Evolutionary conservation across 139 green algal genomes (phyloP).

Genomic region (Tetraselmis striata): DNA sequence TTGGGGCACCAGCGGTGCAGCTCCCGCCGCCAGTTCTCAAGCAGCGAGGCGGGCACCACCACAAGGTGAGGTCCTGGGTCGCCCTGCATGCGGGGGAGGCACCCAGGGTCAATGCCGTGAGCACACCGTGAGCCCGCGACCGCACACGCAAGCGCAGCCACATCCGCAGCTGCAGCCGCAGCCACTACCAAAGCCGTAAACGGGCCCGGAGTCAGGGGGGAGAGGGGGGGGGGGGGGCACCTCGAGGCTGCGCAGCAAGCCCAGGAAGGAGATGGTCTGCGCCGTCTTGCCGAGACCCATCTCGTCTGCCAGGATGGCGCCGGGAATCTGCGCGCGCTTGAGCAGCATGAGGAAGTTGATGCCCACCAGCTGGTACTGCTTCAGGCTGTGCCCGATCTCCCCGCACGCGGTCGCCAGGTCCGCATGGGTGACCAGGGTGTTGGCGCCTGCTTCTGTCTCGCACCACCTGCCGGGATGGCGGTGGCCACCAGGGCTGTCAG

Average conservation of each 20-base stretch:
- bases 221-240: too few species aligned
- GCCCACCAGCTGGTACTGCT: slow-evolving; percentile 88
- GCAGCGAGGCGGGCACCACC: slow-evolving; percentile 62
- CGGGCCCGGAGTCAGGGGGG: too few species aligned
- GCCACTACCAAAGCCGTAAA: too few species aligned
- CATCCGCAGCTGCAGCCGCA: too few species aligned
- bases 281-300: slow-evolving; percentile 90
- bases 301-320: slow-evolving; percentile 85
- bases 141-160: too few species aligned
- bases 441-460: not conserved
- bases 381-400: slow-evolving; percentile 50
- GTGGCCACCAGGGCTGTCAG: not conserved
- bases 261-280: slow-evolving; percentile 81
- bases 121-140: too few species aligned
- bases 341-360: slow-evolving; percentile 92
- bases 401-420: slow-evolving; percentile 46
- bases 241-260: not conserved
- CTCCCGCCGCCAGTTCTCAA: slow-evolving; percentile 91
- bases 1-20: slow-evolving; percentile 60
- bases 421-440: slow-evolving; percentile 24
- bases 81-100: slow-evolving; percentile 15
- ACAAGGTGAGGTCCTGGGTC: slow-evolving; percentile 57
- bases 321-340: slow-evolving; percentile 27
- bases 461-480: not conserved
- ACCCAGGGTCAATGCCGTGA: slow-evolving; percentile 12